Conservation (phyloP, 352 stramenopile genomes). For the Globisporangium nunn region DNA sequence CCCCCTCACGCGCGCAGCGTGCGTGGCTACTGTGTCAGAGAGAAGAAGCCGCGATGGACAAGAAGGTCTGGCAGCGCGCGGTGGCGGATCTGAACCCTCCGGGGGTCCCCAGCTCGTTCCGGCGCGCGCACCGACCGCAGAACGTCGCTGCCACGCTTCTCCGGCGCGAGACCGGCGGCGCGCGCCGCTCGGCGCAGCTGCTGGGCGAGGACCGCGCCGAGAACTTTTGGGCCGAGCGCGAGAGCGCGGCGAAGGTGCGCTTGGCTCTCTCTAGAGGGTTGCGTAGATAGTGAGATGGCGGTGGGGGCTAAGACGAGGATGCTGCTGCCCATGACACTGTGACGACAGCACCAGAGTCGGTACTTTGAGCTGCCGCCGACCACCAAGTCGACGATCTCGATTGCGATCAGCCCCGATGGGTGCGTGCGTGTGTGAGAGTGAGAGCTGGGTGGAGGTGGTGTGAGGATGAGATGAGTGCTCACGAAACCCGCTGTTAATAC, state of each 20-base stretch:
- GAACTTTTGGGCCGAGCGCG: slow-evolving; percentile 73
- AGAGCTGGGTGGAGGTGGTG: neutral
- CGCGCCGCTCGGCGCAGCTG: slow-evolving; percentile 33
- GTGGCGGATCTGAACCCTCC: slow-evolving; percentile 62
- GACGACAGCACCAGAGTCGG: slow-evolving; percentile 64
- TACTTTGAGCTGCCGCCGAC: slow-evolving; percentile 83
- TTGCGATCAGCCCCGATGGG: slow-evolving; percentile 83
- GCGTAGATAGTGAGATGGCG: neutral
- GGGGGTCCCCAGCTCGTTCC: slow-evolving; percentile 71
- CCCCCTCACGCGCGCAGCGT: neutral
- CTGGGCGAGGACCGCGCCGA: slow-evolving; percentile 46
- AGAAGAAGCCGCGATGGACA: slow-evolving; percentile 18
- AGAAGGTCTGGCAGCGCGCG: slow-evolving; percentile 71
- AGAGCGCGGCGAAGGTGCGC: slow-evolving; percentile 67
- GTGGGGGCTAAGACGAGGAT: neutral
- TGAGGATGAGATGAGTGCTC: neutral
- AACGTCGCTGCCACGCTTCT: slow-evolving; percentile 68
- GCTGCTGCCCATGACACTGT: neutral
- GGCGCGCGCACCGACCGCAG: slow-evolving; percentile 47
- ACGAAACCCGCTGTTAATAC: neutral
- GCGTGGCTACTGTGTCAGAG: neutral
- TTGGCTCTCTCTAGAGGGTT: neutral
- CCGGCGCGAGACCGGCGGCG: slow-evolving; percentile 44
- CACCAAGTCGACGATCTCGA: slow-evolving; percentile 86
- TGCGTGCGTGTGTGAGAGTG: slow-evolving; percentile 12